Conservation (phyloP, 2,329 filamentous ascomycete species). For the Fusarium torreyae region DNA sequence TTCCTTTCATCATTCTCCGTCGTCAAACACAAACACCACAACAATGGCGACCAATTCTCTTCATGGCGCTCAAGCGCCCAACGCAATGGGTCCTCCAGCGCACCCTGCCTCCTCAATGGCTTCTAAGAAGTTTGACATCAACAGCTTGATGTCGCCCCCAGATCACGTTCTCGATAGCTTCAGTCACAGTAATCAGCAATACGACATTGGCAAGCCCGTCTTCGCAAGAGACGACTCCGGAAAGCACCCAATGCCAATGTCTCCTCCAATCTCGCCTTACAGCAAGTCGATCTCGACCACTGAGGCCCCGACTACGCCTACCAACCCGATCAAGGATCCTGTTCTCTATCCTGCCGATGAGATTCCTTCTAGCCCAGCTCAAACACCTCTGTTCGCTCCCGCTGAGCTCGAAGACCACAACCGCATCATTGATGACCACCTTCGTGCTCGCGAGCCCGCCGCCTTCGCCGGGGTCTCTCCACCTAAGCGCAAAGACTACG, state of each 20-base stretch:
- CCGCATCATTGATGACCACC: slow-evolving; percentile 66
- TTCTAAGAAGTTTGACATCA: slow-evolving; percentile 64
- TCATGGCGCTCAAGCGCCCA: slow-evolving; percentile 37
- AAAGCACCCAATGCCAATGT: slow-evolving; percentile 62
- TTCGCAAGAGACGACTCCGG: slow-evolving; percentile 47
- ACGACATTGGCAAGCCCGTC: slow-evolving; percentile 38
- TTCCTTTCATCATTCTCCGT: slow-evolving; percentile 24
- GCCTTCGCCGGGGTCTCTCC: slow-evolving; percentile 63
- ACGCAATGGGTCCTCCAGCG: slow-evolving; percentile 53
- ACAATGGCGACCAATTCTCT: slow-evolving; percentile 50
- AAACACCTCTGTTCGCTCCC: slow-evolving; percentile 66
- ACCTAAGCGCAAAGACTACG: slow-evolving; percentile 68
- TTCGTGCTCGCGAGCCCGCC: slow-evolving; percentile 60
- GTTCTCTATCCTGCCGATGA: slow-evolving; percentile 70
- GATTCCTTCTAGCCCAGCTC: slow-evolving; percentile 57
- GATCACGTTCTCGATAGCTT: slow-evolving; percentile 71
- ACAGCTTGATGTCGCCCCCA: slow-evolving; percentile 74
- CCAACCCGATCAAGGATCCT: slow-evolving; percentile 64
- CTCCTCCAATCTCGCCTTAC: slow-evolving; percentile 71
- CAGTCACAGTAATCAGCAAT: slow-evolving; percentile 47
- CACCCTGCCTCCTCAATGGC: slow-evolving; percentile 43
- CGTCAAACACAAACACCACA: slow-evolving; percentile 32
- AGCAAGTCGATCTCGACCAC: slow-evolving; percentile 58
- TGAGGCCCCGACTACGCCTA: slow-evolving; percentile 50
- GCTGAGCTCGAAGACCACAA: slow-evolving; percentile 60